Evolutionary conservation across 306 rosid species (phyloP).

Genomic region (Inga laurina): DNA sequence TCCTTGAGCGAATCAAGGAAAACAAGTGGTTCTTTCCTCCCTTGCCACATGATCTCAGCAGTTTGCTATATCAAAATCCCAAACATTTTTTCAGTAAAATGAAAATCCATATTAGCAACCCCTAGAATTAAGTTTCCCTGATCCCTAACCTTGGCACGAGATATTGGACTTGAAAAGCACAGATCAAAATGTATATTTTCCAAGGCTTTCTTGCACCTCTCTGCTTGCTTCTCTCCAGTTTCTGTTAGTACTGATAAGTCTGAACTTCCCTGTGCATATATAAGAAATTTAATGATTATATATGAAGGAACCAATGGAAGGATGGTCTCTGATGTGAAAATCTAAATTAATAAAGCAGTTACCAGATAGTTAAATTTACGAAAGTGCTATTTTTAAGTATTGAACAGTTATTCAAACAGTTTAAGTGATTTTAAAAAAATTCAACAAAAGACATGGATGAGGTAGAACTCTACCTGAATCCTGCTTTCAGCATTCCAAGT

Average conservation of each 20-base stretch:
- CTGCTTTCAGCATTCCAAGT: constrained; percentile 77
- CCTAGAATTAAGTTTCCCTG: constrained; percentile 8
- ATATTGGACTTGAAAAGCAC: constrained; percentile 77
- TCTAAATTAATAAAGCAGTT: not conserved
- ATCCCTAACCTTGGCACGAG: constrained; percentile 72
- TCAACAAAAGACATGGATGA: constrained; percentile 16
- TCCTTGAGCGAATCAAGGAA: constrained; percentile 71
- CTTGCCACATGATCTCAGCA: constrained; percentile 74
- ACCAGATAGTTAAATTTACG: not conserved
- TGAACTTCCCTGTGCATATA: constrained; percentile 57
- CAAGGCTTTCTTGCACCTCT: constrained; percentile 63
- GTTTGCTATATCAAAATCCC: constrained; percentile 57
- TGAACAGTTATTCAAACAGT: constrained; percentile 6
- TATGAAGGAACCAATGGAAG: not conserved
- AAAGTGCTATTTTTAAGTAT: not conserved
- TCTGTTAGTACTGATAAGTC: constrained; percentile 67
- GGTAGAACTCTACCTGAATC: constrained; percentile 48
- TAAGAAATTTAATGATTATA: constrained; percentile 24
- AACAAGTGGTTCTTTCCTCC: constrained; percentile 59
- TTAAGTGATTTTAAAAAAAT: not conserved
- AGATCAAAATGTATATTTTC: constrained; percentile 56
- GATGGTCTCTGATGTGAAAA: not conserved
- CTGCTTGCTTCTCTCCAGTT: constrained; percentile 67
- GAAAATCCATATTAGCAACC: constrained; percentile 3
- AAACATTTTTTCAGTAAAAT: constrained; percentile 19